Evolutionary conservation across 2,329 filamentous ascomycete species (phyloP).

Genomic region (Xylariales sp.): DNA sequence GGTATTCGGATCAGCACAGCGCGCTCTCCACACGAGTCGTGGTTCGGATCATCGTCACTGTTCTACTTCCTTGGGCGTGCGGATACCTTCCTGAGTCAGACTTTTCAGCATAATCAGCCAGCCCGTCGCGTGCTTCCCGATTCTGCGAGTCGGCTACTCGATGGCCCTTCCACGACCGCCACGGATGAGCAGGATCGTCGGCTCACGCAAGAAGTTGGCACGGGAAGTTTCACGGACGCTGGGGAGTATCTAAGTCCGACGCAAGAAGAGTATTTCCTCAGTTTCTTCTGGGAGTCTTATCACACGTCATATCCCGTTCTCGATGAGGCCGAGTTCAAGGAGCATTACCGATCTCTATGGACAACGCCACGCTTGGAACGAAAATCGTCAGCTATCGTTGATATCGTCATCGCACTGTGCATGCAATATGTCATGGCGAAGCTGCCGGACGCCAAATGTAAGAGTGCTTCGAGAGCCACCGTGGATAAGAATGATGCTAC

Average conservation of each 20-base stretch:
- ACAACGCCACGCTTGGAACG: slow-evolving; percentile 4
- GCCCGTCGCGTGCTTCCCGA: slow-evolving; percentile 27
- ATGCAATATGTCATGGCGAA: slow-evolving; percentile 10
- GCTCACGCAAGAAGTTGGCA: not conserved
- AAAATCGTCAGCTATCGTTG: slow-evolving; percentile 13
- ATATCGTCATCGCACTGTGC: slow-evolving; percentile 14
- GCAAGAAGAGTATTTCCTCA: slow-evolving; percentile 15
- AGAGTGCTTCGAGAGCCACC: not conserved
- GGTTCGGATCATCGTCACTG: slow-evolving; percentile 37
- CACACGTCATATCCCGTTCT: slow-evolving; percentile 15
- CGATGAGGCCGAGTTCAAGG: slow-evolving; percentile 11
- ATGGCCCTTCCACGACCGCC: slow-evolving; percentile 16
- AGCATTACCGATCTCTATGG: slow-evolving; percentile 11
- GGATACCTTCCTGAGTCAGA: slow-evolving; percentile 29
- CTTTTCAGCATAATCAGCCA: slow-evolving; percentile 27
- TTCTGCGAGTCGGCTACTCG: slow-evolving; percentile 17
- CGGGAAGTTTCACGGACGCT: not conserved
- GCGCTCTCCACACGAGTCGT: slow-evolving; percentile 28
- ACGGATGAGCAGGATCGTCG: not conserved
- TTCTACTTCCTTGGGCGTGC: slow-evolving; percentile 38
- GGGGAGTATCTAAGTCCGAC: slow-evolving; percentile 7
- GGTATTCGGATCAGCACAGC: slow-evolving; percentile 31
- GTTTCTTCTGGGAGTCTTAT: slow-evolving; percentile 14
- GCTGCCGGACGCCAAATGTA: not conserved
- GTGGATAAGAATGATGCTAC: slow-evolving; percentile 5